Percentiles rank a stretch among this genome's conserved stretches.
Evolutionary conservation across 331 rosid genomes (phyloP).

Genomic region (Pyrus hybrid): DNA sequence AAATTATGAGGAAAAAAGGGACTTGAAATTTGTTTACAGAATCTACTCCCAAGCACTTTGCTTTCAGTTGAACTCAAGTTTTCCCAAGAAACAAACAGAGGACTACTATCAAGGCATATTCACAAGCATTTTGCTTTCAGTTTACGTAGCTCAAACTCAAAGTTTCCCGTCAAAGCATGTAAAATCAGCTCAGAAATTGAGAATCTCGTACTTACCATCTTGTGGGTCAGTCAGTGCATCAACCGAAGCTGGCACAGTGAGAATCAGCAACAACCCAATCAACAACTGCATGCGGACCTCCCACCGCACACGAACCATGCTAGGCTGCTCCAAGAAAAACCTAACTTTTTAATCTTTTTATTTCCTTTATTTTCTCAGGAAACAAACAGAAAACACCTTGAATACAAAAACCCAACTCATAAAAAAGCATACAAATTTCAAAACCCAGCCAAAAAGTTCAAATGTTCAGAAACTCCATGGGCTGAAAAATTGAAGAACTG

Average conservation of each 20-base stretch:
- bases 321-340: conserved; percentile 6
- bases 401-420: background rate
- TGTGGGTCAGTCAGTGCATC: conserved; percentile 50
- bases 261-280: conserved; percentile 34
- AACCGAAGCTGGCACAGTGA: conserved; percentile 24
- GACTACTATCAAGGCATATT: background rate
- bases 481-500: background rate
- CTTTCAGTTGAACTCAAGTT: background rate
- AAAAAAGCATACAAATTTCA: background rate
- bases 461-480: background rate
- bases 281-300: conserved; percentile 28
- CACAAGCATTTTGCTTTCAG: no score
- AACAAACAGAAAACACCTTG: conserved; percentile 2
- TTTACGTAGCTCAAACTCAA: no score
- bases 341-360: background rate
- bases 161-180: background rate
- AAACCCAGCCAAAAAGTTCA: background rate
- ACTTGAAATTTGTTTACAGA: background rate
- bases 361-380: background rate
- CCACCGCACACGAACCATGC: conserved; percentile 32
- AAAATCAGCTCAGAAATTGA: background rate
- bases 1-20: background rate
- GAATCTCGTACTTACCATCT: conserved; percentile 38
- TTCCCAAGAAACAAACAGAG: conserved; percentile 11
- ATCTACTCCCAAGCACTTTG: background rate